Evolutionary conservation across 2,329 filamentous ascomycete species (phyloP).

Genomic region (Colletotrichum simmondsii): DNA sequence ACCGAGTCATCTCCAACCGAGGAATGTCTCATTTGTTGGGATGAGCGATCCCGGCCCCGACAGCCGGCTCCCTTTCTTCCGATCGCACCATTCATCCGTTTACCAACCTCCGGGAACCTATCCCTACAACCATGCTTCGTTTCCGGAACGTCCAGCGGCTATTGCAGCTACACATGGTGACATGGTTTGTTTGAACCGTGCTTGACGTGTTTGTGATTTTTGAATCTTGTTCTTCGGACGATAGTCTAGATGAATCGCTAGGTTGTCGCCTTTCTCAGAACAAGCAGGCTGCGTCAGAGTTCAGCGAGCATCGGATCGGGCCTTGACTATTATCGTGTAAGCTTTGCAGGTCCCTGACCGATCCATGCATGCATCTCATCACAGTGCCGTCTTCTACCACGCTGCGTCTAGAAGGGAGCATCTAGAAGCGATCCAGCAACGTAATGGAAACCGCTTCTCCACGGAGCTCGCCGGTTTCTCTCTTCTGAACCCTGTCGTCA

Average conservation of each 20-base stretch:
- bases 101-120: neutral
- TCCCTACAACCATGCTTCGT: neutral
- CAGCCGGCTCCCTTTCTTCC: neutral
- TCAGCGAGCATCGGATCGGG: neutral
- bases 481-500: neutral
- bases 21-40: neutral
- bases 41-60: conserved; percentile 4
- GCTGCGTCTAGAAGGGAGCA: neutral
- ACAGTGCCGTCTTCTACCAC: neutral
- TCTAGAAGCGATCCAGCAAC: conserved; percentile 10
- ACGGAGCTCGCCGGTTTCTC: conserved; percentile 15
- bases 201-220: neutral
- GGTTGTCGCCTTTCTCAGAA: neutral
- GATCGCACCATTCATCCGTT: neutral
- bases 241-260: neutral
- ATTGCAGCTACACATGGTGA: neutral
- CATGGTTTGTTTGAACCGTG: neutral
- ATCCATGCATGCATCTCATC: conserved; percentile 17
- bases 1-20: conserved; percentile 13
- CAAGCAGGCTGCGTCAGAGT: neutral
- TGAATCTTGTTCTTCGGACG: neutral
- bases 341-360: conserved; percentile 23
- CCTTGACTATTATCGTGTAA: neutral
- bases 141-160: neutral
- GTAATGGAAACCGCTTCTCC: conserved; percentile 26